A percentile compares a stretch with the other conserved stretches of the same genome.
Conservation (phyloP, 495 filamentous ascomycete species). For the Polyplosphaeria fusca region DNA sequence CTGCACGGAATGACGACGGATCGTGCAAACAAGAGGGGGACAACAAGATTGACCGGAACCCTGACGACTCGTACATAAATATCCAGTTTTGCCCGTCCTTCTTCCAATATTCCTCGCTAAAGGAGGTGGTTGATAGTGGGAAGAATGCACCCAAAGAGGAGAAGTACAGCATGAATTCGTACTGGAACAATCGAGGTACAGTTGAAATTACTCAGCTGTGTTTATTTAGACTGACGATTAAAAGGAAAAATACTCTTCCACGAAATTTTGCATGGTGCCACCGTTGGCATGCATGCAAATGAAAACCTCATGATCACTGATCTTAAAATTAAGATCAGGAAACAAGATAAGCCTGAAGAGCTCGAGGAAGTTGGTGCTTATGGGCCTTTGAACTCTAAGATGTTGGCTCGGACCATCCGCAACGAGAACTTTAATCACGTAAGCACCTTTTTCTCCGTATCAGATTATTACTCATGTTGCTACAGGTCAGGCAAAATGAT, state of each 20-base stretch:
- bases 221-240: not conserved
- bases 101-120: not conserved
- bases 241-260: not conserved
- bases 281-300: not conserved
- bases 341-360: not conserved
- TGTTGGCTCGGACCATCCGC: not conserved
- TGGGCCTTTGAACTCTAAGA: not conserved
- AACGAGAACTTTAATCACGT: not conserved
- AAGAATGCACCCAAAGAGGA: not conserved
- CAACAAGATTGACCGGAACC: not conserved
- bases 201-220: not conserved
- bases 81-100: not conserved
- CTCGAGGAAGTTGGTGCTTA: not conserved
- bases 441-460: no score
- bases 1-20: not conserved
- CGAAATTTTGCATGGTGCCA: not conserved
- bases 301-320: not conserved
- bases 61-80: not conserved
- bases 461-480: no score
- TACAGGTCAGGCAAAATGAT: conserved; percentile 5
- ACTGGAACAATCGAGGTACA: not conserved
- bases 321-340: not conserved
- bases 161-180: not conserved
- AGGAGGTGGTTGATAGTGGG: not conserved
- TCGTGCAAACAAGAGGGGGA: not conserved